Percentiles rank a stretch among this genome's conserved stretches.
phyloP scores from a whole-genome alignment of 345 rosid species.

The Populus simonii region DNA sequence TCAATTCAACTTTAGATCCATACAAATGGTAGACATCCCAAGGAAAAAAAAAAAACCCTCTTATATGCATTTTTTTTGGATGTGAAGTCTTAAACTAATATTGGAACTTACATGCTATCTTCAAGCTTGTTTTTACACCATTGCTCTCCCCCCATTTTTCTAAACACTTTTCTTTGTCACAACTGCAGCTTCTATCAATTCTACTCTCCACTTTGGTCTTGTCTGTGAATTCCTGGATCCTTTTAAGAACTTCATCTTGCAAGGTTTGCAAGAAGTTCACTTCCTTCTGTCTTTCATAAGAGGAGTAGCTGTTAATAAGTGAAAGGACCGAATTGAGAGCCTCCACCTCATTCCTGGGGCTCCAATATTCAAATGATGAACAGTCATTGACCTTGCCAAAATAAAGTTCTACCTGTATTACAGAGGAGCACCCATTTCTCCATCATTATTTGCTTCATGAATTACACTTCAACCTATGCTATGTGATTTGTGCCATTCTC shows the following conservation, averaged over 20 bases:
- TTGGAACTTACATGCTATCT: conserved; percentile 61
- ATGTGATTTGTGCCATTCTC: too few species aligned
- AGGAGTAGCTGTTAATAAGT: conserved; percentile 26
- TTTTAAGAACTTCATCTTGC: conserved; percentile 24
- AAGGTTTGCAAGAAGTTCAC: conserved; percentile 37
- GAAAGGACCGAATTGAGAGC: conserved; percentile 59
- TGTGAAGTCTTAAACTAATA: conserved; percentile 1
- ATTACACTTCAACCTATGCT: too few species aligned
- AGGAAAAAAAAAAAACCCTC: background rate
- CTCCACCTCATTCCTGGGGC: conserved; percentile 73
- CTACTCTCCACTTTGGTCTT: conserved; percentile 28
- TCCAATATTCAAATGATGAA: conserved; percentile 41
- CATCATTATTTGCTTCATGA: background rate
- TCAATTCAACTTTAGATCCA: background rate
- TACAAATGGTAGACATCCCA: background rate
- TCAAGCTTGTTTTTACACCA: conserved; percentile 56
- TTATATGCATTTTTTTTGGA: too few species aligned
- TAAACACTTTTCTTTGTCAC: conserved; percentile 50
- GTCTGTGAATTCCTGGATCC: conserved; percentile 37
- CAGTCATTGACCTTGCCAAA: conserved; percentile 49
- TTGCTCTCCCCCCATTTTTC: conserved; percentile 56
- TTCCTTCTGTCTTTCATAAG: conserved; percentile 22
- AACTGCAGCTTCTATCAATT: conserved; percentile 32
- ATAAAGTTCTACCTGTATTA: conserved; percentile 79
- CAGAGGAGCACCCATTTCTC: background rate